phyloP scores from a whole-genome alignment of 2,329 filamentous ascomycete genomes.

The Apiospora arundinis region DNA sequence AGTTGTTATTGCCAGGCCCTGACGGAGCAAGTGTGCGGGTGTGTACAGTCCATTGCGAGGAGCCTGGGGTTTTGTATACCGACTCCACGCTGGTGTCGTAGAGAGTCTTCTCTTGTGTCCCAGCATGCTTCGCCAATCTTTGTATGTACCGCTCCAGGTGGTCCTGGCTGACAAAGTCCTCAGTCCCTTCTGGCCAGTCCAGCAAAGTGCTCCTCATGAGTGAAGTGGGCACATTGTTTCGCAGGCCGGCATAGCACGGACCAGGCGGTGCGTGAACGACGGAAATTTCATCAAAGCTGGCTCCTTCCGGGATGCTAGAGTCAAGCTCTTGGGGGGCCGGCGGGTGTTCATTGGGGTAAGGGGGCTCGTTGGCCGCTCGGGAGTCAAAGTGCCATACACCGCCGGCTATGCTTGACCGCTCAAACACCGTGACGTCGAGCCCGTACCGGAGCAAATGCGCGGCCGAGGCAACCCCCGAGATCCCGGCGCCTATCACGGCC shows the following conservation, averaged over 20 bases:
- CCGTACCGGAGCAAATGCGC: slow-evolving; percentile 69
- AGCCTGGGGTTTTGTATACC: slow-evolving; percentile 27
- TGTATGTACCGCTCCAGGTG: slow-evolving; percentile 67
- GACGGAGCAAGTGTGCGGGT: slow-evolving; percentile 49
- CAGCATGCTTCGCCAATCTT: slow-evolving; percentile 56
- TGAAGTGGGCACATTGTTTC: slow-evolving; percentile 77
- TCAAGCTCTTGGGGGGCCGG: slow-evolving; percentile 25
- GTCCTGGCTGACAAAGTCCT: slow-evolving; percentile 63
- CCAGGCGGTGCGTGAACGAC: slow-evolving; percentile 52
- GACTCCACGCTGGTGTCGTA: slow-evolving; percentile 67
- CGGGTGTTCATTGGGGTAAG: slow-evolving; percentile 37
- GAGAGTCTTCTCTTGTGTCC: slow-evolving; percentile 54
- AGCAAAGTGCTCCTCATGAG: slow-evolving; percentile 51
- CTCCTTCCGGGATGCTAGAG: slow-evolving; percentile 25
- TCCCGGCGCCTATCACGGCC: slow-evolving; percentile 69
- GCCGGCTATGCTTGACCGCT: slow-evolving; percentile 64
- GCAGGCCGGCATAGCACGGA: slow-evolving; percentile 66
- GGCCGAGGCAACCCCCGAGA: slow-evolving; percentile 65
- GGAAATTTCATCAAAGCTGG: slow-evolving; percentile 36
- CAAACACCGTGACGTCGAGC: slow-evolving; percentile 64
- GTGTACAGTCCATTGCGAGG: slow-evolving; percentile 54
- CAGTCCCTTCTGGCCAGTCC: slow-evolving; percentile 64
- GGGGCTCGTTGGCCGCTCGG: slow-evolving; percentile 48
- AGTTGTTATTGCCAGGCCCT: neutral
- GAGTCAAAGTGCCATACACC: slow-evolving; percentile 72